Evolutionary conservation across 495 filamentous ascomycete species (phyloP), one percentile per base, ranked within the genome.

Genomic region (Penicillium samsonianum): DNA sequence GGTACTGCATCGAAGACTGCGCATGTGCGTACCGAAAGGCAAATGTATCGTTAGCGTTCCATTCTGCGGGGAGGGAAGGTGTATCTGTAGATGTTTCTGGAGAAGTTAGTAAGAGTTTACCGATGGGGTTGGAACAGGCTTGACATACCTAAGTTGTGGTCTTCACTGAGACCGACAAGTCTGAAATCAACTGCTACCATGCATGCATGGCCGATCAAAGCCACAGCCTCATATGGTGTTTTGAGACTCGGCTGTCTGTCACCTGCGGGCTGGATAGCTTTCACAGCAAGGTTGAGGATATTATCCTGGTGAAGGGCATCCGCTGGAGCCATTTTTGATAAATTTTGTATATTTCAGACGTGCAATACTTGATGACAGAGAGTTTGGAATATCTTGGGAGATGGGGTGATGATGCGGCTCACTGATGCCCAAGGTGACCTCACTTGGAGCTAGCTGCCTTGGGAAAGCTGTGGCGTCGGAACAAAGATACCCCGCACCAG

Each of bases 11-110:
- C 14, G 92, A 84, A 1, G 91, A 95, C 69, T 97, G 90, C n/a
- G 83, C 73, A 65, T 96, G 95, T 2, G 86, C 82, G 75, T 98
- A 98, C 51, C 93, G 85, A 72, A 98, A 95, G 47, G 87, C 81
- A 71, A 87, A 88, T 38, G 80, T 73, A 11, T 81, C 82, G 58
- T 80, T 81, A 35, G 81, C 73, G 70, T 96, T 96, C 92, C 92
- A 96, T 77, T 85, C 79, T 17, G 79, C 20, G 4, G 90, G 89
- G 9, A 98, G 82, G n/a, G 86, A 79, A 45, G 72, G 60, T 46
- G 70, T 62, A 38, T 83, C 78, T 58, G 82, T 79, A 5, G 73
- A 67, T 43, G 72, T 64, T 66, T 83, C 83, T 86, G 58, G 3
- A 26, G 41, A 44, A 42, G 42, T 67, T 23, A 67, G 46, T 30